A percentile compares a stretch with the other conserved stretches of the same genome.
These are phyloP conservation scores for Macadamia integrifolia DNA, from an alignment of 164 flowering plant species.

Conservation along the genomic window DNA sequence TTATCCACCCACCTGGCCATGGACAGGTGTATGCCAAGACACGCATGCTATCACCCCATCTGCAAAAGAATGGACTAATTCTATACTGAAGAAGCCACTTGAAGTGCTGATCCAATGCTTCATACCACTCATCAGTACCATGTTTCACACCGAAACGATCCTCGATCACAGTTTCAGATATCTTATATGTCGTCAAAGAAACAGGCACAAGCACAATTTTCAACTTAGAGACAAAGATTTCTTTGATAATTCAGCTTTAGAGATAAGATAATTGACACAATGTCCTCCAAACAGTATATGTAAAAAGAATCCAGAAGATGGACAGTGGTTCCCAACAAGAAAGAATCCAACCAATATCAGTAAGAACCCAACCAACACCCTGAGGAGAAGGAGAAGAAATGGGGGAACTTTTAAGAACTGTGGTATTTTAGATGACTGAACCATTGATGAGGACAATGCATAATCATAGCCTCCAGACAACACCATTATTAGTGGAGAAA, in stretches of 20 bases:
- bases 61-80: conserved; percentile 92
- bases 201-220: neutral
- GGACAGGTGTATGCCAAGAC: conserved; percentile 91
- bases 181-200: conserved; percentile 38
- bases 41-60: conserved; percentile 95
- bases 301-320: no score
- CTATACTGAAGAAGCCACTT: conserved; percentile 94
- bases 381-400: no score
- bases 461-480: neutral
- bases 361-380: no score
- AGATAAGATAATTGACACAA: no score
- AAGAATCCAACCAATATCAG: neutral
- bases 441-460: neutral
- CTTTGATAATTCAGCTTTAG: no score
- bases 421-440: neutral
- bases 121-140: conserved; percentile 84
- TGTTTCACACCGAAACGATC: conserved; percentile 92
- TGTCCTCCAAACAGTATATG: no score
- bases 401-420: no score
- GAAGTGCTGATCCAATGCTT: conserved; percentile 75
- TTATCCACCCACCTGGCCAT: conserved; percentile 71
- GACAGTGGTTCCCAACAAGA: no score
- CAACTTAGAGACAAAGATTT: no score
- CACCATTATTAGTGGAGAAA: neutral
- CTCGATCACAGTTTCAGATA: conserved; percentile 97